phyloP scores from a whole-genome alignment of 2,329 filamentous ascomycete species.

The Tolypocladium tundrense region DNA sequence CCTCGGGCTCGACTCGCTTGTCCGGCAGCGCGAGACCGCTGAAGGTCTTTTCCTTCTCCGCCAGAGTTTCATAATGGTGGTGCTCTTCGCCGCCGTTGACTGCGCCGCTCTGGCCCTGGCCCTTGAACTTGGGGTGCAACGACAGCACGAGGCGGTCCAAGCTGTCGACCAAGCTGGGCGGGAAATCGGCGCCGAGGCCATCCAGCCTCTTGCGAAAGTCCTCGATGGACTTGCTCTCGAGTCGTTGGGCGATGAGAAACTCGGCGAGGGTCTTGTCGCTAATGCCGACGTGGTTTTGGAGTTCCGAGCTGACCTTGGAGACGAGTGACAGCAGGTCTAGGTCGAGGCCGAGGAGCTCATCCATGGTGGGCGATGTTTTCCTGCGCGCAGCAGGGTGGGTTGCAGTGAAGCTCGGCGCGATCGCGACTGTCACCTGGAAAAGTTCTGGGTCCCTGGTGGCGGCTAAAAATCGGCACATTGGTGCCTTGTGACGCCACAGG shows the following conservation, averaged over 20 bases:
- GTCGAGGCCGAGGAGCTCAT: constrained; percentile 77
- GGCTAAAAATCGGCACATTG: neutral
- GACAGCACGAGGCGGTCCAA: constrained; percentile 80
- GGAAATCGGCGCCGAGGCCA: constrained; percentile 71
- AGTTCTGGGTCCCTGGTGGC: neutral
- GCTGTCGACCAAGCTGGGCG: constrained; percentile 77
- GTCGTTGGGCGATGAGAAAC: constrained; percentile 85
- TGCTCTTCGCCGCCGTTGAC: constrained; percentile 29
- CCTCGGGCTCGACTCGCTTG: constrained; percentile 37
- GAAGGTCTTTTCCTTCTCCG: constrained; percentile 80
- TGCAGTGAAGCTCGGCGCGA: neutral
- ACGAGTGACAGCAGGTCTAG: constrained; percentile 91
- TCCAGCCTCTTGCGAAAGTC: constrained; percentile 71
- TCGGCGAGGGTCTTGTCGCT: constrained; percentile 92
- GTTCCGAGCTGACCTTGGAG: constrained; percentile 85
- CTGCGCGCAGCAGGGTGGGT: constrained; percentile 9
- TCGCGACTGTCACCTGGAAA: neutral
- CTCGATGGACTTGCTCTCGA: constrained; percentile 57
- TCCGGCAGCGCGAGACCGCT: constrained; percentile 83
- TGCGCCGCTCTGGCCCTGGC: constrained; percentile 27
- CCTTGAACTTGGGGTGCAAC: constrained; percentile 84
- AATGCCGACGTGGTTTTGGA: constrained; percentile 88
- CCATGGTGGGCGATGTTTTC: constrained; percentile 48
- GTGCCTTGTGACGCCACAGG: neutral
- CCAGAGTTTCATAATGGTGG: constrained; percentile 33